Evolutionary conservation across 2,329 filamentous ascomycete genomes (phyloP), one percentile per base, ranked within the genome.

Genomic region (Fonsecaea monophora): DNA sequence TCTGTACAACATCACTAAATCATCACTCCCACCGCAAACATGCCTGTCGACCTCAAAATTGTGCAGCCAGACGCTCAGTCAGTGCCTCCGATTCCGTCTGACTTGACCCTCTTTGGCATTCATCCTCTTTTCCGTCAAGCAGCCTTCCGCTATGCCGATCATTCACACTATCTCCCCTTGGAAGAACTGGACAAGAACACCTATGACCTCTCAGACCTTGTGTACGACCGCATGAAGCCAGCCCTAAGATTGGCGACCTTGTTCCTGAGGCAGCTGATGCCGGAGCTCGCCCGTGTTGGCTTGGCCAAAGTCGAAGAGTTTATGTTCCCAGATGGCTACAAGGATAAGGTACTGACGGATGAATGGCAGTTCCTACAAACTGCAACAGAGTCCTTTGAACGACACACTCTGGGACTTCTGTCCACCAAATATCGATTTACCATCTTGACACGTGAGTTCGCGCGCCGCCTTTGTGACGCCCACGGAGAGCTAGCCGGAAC

Each of bases 151-250:
- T 2, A 42, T 9, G 50, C 25, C 13, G n/a, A 12, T 15, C 42
- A 37, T 18, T 38, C 18, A 2, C n/a, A 53, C 7, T n/a, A 15
- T 10, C 34, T 53, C 9, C 12, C 64, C 3, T 4, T 58, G n/a
- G 40, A 53, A 3, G 32, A 61, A 13, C 40, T 66, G 10, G 64
- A 62, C 42, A 18, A 42, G 30, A 15, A 18, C n/a, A 15, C 50
- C 13, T 30, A 66, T 42, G 45, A 66, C 42, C 50, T 53, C 32
- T 9, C 40, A n/a, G 38, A 35, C 10, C 21, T 15, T 4, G 8
- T 62, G 8, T 66, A 66, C 25, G 38, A 66, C 21, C 53, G 64
- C 12, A 62, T 66, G 64, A 45, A 62, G 35, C 64, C 64, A n/a
- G 64, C 53, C 25, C 53, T 66, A 18, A 53, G 53, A 56, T 59